phyloP scores from a whole-genome alignment of 805 yeast genomes.

The Metschnikowia cerradonensis region DNA sequence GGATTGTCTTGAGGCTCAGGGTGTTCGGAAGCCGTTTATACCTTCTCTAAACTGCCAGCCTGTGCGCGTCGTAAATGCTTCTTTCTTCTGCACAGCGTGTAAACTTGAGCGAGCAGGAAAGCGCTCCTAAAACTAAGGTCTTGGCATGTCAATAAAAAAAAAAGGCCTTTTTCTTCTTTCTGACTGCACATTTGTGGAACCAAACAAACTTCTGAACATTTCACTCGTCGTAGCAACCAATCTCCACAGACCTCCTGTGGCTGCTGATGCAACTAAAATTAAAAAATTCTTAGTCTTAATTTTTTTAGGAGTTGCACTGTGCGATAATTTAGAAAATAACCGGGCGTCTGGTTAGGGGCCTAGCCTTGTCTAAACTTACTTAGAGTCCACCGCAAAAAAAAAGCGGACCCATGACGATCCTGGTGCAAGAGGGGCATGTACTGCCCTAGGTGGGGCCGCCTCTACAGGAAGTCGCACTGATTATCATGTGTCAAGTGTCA shows the following conservation, averaged over 20 bases:
- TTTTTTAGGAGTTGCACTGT: not conserved
- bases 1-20: not conserved
- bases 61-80: slow-evolving; percentile 3
- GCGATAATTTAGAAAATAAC: not conserved
- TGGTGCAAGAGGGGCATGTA: too few relatives aligned
- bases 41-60: not conserved
- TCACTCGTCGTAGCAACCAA: not conserved
- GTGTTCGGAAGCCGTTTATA: not conserved
- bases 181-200: not conserved
- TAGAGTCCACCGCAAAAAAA: not conserved
- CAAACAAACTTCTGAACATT: not conserved
- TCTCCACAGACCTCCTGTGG: too few relatives aligned
- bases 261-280: too few relatives aligned
- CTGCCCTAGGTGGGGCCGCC: too few relatives aligned
- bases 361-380: not conserved
- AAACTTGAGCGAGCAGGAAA: not conserved
- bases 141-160: not conserved
- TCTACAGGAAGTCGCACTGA: too few relatives aligned
- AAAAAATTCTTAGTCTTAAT: too few relatives aligned
- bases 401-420: too few relatives aligned
- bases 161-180: not conserved
- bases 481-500: not conserved
- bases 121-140: not conserved
- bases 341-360: not conserved
- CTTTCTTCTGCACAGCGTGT: not conserved